Percentiles rank a stretch among this genome's conserved stretches.
Conservation (phyloP, 208 protist species). For the Naegleria lovaniensis region DNA sequence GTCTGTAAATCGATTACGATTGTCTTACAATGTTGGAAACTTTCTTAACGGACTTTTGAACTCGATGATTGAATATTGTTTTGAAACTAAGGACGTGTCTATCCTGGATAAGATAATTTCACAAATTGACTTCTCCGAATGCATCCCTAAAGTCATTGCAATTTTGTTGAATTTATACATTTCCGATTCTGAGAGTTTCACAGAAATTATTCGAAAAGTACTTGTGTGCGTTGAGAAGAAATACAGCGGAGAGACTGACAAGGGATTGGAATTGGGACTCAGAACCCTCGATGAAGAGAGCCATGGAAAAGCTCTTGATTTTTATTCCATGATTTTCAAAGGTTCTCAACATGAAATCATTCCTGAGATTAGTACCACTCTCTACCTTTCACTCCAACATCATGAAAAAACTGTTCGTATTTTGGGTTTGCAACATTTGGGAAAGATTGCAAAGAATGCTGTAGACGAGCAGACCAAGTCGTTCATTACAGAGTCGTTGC, state of each 20-base stretch:
- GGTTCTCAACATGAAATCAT: slow-evolving; percentile 35
- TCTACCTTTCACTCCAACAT: slow-evolving; percentile 33
- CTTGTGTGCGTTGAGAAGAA: neutral
- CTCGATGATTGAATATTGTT: neutral
- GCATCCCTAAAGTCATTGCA: neutral
- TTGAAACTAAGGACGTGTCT: neutral
- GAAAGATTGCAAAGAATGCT: neutral
- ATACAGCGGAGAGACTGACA: neutral
- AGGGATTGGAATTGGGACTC: neutral
- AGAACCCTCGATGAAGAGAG: neutral
- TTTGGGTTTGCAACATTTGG: slow-evolving; percentile 32
- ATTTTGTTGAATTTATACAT: neutral
- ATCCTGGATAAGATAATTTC: neutral
- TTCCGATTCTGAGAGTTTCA: neutral
- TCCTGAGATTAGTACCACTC: slow-evolving; percentile 23
- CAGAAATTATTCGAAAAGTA: neutral
- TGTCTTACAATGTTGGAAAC: slow-evolving; percentile 29
- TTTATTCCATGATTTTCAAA: slow-evolving; percentile 31
- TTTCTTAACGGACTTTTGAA: slow-evolving; percentile 29
- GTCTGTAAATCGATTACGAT: neutral
- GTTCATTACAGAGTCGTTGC: neutral
- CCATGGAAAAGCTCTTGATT: neutral
- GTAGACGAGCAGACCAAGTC: neutral
- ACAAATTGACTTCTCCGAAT: neutral
- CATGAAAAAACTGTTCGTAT: slow-evolving; percentile 26